Conservation (phyloP, 768 basidiomycete species). For the Lactarius hatsudake region DNA sequence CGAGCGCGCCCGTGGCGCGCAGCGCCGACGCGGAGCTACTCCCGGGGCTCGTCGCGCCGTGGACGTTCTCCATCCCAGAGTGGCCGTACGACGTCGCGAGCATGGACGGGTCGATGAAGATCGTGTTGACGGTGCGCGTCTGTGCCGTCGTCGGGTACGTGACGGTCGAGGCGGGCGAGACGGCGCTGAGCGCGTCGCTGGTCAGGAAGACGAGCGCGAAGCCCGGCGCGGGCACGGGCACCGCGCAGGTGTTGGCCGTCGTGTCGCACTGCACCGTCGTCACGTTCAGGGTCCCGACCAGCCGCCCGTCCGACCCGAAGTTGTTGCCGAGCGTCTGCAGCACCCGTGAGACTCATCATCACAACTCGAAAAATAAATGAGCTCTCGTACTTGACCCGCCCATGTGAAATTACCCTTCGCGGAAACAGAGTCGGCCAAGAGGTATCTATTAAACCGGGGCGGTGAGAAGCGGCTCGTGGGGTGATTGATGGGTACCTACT, state of each 20-base stretch:
- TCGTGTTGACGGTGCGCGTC: slow-evolving; percentile 53
- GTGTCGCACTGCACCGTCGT: slow-evolving; percentile 60
- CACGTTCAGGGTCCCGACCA: slow-evolving; percentile 54
- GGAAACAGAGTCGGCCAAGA: slow-evolving; percentile 52
- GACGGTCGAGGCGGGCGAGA: slow-evolving; percentile 42
- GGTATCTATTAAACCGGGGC: slow-evolving; percentile 42
- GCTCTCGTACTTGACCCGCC: slow-evolving; percentile 62
- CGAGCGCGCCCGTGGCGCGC: neutral
- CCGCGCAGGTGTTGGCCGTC: slow-evolving; percentile 49
- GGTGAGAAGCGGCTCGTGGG: neutral
- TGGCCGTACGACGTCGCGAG: slow-evolving; percentile 65
- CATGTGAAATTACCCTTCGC: slow-evolving; percentile 68
- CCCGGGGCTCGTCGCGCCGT: slow-evolving; percentile 38
- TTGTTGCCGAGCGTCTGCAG: slow-evolving; percentile 56
- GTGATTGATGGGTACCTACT: slow-evolving; percentile 37
- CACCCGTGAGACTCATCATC: neutral
- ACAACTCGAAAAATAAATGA: neutral
- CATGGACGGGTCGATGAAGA: slow-evolving; percentile 50
- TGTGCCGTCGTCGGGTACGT: slow-evolving; percentile 47
- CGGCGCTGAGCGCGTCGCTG: slow-evolving; percentile 38
- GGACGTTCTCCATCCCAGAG: slow-evolving; percentile 32
- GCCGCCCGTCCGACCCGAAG: slow-evolving; percentile 66
- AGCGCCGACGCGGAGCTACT: neutral
- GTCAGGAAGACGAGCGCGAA: slow-evolving; percentile 75
- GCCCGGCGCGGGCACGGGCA: slow-evolving; percentile 66